Evolutionary conservation across 2,329 filamentous ascomycete species (phyloP).

Genomic region (Paramyrothecium sp.): DNA sequence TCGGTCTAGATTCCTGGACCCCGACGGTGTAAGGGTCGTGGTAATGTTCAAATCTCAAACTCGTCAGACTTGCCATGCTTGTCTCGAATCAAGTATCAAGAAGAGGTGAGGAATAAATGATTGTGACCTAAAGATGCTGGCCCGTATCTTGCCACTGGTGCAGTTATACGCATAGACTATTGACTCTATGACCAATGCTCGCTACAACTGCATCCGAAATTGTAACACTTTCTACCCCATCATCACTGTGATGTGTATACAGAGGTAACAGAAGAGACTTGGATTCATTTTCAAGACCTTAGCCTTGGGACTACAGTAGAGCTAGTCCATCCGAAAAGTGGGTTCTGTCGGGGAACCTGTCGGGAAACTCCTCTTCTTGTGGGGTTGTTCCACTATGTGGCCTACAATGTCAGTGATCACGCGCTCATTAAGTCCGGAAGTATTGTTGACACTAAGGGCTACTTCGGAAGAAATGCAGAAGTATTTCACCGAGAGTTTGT

Average conservation of each 20-base stretch:
- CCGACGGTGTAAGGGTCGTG: neutral
- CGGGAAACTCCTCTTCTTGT: neutral
- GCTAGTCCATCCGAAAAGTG: neutral
- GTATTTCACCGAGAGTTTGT: no score
- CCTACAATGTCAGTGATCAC: no score
- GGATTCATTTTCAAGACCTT: no score
- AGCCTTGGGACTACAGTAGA: neutral
- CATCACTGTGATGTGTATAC: no score
- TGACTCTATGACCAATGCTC: neutral
- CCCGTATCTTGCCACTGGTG: neutral
- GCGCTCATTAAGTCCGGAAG: no score
- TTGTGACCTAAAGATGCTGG: neutral
- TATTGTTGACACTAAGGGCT: no score
- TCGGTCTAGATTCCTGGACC: neutral
- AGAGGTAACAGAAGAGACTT: no score
- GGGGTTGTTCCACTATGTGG: neutral
- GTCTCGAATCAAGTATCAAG: neutral
- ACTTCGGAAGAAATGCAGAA: no score
- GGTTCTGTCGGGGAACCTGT: neutral
- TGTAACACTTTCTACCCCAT: neutral
- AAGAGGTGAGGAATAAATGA: neutral
- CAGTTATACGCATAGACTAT: neutral
- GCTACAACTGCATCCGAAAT: neutral
- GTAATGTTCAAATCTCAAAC: slow-evolving; percentile 11
- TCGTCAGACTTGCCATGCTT: neutral